Evolutionary conservation across 2,329 filamentous ascomycete species (phyloP), one percentile per base, ranked within the genome.

Genomic region (Trichoderma polysporum): DNA sequence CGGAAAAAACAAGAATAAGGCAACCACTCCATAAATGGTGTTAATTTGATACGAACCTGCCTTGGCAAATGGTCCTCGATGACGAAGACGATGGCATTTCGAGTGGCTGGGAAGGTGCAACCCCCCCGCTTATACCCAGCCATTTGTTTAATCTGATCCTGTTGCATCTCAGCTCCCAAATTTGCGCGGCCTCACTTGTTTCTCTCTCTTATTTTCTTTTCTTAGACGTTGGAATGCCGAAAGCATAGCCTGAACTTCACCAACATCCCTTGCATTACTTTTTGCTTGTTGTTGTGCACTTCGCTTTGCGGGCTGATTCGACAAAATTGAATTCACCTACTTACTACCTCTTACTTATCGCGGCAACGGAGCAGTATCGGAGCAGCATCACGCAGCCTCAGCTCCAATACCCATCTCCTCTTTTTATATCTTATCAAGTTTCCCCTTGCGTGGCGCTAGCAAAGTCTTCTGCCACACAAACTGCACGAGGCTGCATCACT

Each of bases 71-170:
- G 49, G 49, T 22, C 59, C 59, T 52, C 35, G 59, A 62, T 64
- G 60, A 64, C 60, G 49, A 64, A 17, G 50, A 64, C 50, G 60
- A 35, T 35, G 50, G 35, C 37, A 56, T 56, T 33, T 64, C 33
- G 50, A 56, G 60, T 54, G 60, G 60, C 60, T 64, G 60, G 60
- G 60, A 64, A 64, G 50, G 49, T 56, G 60, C 60, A 56, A 54
- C 37, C 50, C 50, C 50, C 50, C 49, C 59, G 47, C 59, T 63
- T 41, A 53, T 54, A 39, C 41, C 60, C 60, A 56, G 50, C 60
- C 60, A 56, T 64, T 64, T 64, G 50, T 39, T 64, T 41, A 54
- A 39, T 39, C 45, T 45, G 41, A 19, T 45, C 22, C 22, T 45
- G 12, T 31, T 39, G 45, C 58, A n/a, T 54, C 60, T 41, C 41